phyloP scores from a whole-genome alignment of 768 basidiomycete species.

The Hortiboletus flavorubellus region DNA sequence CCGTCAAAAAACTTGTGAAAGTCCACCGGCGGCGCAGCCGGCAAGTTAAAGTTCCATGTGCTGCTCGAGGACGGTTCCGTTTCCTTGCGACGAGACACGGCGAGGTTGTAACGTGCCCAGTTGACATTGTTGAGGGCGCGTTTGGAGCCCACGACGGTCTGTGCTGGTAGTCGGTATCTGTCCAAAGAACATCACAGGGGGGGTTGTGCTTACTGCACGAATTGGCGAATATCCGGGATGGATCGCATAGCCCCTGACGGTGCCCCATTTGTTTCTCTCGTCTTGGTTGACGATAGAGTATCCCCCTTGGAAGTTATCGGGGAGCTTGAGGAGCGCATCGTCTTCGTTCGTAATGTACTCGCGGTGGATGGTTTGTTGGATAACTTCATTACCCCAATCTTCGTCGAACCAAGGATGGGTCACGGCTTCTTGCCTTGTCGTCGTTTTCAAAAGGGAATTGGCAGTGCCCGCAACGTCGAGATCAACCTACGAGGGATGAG shows the following conservation, averaged over 20 bases:
- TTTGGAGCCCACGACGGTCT: conserved; percentile 60
- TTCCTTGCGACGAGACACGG: conserved; percentile 57
- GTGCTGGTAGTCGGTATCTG: conserved; percentile 1
- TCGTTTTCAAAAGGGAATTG: conserved; percentile 55
- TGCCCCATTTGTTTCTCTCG: conserved; percentile 53
- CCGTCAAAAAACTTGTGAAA: conserved; percentile 64
- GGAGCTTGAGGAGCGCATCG: conserved; percentile 49
- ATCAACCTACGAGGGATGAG: conserved; percentile 44
- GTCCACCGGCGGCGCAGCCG: conserved; percentile 51
- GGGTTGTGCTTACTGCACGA: conserved; percentile 37
- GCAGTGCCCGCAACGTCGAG: conserved; percentile 58
- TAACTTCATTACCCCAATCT: conserved; percentile 53
- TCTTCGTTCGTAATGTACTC: conserved; percentile 50
- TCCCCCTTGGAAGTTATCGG: conserved; percentile 53
- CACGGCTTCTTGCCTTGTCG: conserved; percentile 47
- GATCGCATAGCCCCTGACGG: conserved; percentile 55
- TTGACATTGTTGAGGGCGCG: conserved; percentile 58
- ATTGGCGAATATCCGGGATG: conserved; percentile 57
- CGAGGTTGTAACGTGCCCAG: conserved; percentile 63
- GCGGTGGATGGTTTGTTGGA: conserved; percentile 51
- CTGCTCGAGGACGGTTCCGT: conserved; percentile 55
- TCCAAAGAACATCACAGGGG: neutral
- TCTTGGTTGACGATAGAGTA: conserved; percentile 57
- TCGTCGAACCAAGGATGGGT: conserved; percentile 54
- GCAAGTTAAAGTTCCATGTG: conserved; percentile 64